Conservation (phyloP, 768 basidiomycete genomes). For the Pisolithus orientalis region DNA sequence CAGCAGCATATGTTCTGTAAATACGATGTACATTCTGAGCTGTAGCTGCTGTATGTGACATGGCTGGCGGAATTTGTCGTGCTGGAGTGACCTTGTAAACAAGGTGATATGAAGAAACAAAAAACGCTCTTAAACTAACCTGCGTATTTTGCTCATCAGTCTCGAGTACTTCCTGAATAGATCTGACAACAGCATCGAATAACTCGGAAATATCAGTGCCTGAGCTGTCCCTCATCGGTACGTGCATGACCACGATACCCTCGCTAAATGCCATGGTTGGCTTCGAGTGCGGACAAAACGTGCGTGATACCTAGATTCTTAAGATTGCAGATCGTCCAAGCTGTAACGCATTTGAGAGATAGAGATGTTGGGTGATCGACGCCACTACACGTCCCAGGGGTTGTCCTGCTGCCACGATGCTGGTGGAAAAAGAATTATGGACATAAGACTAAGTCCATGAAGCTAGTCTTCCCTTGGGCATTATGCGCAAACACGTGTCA, state of each 20-base stretch:
- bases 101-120: too few relatives aligned
- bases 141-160: slow-evolving; percentile 33
- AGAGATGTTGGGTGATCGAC: slow-evolving; percentile 44
- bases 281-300: slow-evolving; percentile 59
- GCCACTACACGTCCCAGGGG: slow-evolving; percentile 19
- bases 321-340: slow-evolving; percentile 43
- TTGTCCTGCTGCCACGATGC: slow-evolving; percentile 20
- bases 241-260: slow-evolving; percentile 43
- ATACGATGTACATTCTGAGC: too few relatives aligned
- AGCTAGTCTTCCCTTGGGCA: too few relatives aligned
- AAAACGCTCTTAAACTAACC: too few relatives aligned
- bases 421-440: not conserved
- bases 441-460: not conserved
- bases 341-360: slow-evolving; percentile 59
- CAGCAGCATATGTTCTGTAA: too few relatives aligned
- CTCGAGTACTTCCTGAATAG: slow-evolving; percentile 44
- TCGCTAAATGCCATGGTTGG: slow-evolving; percentile 21
- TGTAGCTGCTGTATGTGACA: too few relatives aligned
- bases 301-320: slow-evolving; percentile 62
- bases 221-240: slow-evolving; percentile 40
- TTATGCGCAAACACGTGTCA: too few relatives aligned
- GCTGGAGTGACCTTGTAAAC: too few relatives aligned
- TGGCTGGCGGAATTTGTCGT: too few relatives aligned
- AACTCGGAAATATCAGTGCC: slow-evolving; percentile 38
- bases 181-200: slow-evolving; percentile 44